These are phyloP conservation scores for Batrachochytrium dendrobatidis DNA, from an alignment of 371 early-diverging fungal species.

Conservation along the genomic window DNA sequence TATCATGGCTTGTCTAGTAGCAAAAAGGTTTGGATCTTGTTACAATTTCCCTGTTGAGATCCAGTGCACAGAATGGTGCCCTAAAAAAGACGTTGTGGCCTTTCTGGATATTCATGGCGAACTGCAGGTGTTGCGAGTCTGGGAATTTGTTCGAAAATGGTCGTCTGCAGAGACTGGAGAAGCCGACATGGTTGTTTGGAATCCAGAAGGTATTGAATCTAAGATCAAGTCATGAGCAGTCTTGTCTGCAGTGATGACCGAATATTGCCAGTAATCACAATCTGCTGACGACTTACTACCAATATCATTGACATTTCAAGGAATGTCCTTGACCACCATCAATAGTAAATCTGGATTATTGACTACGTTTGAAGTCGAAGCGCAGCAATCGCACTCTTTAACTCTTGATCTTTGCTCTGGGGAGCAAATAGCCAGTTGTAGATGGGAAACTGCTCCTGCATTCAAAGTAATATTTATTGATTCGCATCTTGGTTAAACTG, in stretches of 20 bases:
- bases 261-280: background rate
- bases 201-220: background rate
- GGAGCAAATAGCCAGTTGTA: background rate
- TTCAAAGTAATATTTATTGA: background rate
- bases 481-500: background rate
- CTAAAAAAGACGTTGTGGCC: background rate
- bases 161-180: background rate
- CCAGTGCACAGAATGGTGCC: background rate
- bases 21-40: no score
- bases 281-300: background rate
- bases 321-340: background rate
- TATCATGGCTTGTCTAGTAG: no score
- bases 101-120: background rate
- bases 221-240: background rate
- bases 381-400: background rate
- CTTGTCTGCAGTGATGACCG: background rate
- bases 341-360: background rate
- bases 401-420: background rate
- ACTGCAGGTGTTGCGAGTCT: background rate
- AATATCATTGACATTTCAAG: background rate
- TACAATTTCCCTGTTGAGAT: background rate
- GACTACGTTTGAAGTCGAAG: background rate
- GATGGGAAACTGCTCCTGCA: background rate
- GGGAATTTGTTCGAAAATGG: background rate
- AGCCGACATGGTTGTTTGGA: conserved; percentile 1